Conservation (phyloP, 2,329 filamentous ascomycete species). For the Colletotrichum eremochloae region DNA sequence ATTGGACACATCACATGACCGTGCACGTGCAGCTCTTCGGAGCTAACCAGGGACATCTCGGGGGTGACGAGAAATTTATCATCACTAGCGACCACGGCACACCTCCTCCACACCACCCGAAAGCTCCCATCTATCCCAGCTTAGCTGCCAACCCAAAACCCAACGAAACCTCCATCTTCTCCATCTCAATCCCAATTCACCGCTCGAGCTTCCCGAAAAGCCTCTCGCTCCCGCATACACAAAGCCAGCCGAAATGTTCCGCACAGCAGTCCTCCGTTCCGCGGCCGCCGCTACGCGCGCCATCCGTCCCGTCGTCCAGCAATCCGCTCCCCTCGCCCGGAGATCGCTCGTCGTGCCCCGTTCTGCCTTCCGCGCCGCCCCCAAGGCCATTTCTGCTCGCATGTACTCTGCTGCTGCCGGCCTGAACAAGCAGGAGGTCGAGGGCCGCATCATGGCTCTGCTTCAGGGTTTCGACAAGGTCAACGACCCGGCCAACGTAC, state of each 20-base stretch:
- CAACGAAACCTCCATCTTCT: slow-evolving; percentile 21
- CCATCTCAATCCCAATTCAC: slow-evolving; percentile 17
- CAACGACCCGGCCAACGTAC: slow-evolving; percentile 74
- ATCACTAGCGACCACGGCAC: slow-evolving; percentile 34
- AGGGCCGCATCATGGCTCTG: slow-evolving; percentile 92
- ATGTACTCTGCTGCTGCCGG: slow-evolving; percentile 88
- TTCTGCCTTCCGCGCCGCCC: slow-evolving; percentile 68
- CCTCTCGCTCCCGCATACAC: slow-evolving; percentile 12
- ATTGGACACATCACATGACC: slow-evolving; percentile 15
- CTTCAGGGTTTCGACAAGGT: slow-evolving; percentile 98
- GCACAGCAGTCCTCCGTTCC: slow-evolving; percentile 85
- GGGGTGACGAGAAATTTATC: slow-evolving; percentile 45
- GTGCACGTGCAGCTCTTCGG: slow-evolving; percentile 28
- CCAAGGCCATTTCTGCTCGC: slow-evolving; percentile 75
- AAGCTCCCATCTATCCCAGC: slow-evolving; percentile 33
- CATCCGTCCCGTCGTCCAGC: slow-evolving; percentile 66
- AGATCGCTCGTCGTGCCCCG: slow-evolving; percentile 72
- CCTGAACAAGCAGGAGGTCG: slow-evolving; percentile 85
- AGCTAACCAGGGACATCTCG: slow-evolving; percentile 38
- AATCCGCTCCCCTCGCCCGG: slow-evolving; percentile 61
- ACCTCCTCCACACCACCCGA: slow-evolving; percentile 34
- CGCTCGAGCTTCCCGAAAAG: slow-evolving; percentile 20
- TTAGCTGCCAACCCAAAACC: slow-evolving; percentile 20
- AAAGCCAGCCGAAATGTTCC: slow-evolving; percentile 76
- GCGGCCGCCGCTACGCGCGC: slow-evolving; percentile 70